These are phyloP conservation scores for Colletotrichum sidae DNA, from an alignment of 2,329 filamentous ascomycete genomes.

Conservation along the genomic window DNA sequence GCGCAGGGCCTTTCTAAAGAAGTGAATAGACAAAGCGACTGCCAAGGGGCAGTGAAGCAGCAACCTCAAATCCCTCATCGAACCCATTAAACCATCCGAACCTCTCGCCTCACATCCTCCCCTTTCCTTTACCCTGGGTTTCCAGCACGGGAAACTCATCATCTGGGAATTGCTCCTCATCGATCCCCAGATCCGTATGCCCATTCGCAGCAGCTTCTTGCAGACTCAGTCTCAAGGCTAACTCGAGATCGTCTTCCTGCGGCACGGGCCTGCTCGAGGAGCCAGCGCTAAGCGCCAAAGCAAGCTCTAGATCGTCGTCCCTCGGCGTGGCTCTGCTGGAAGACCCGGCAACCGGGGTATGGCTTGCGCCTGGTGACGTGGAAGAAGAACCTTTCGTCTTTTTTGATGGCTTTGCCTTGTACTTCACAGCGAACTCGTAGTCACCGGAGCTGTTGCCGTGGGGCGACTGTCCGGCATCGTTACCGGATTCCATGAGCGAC, in stretches of 20 bases:
- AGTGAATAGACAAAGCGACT: background rate
- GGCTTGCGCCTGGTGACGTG: conserved; percentile 50
- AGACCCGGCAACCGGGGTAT: conserved; percentile 43
- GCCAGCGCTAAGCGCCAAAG: conserved; percentile 64
- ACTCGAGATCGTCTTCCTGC: conserved; percentile 68
- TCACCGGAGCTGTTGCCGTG: conserved; percentile 59
- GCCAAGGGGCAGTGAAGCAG: too few species aligned
- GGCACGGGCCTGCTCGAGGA: conserved; percentile 63
- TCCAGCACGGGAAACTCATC: conserved; percentile 57
- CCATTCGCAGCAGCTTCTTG: conserved; percentile 37
- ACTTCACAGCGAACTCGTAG: conserved; percentile 63
- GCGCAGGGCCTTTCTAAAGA: too few species aligned
- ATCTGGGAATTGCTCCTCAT: conserved; percentile 33
- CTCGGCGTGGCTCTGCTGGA: conserved; percentile 38
- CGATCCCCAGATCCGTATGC: conserved; percentile 45
- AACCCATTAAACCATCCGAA: too few species aligned
- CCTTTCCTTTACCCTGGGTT: conserved; percentile 57
- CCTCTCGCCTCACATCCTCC: conserved; percentile 45
- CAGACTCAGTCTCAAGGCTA: conserved; percentile 67
- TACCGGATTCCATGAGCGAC: conserved; percentile 67
- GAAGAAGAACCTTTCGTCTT: conserved; percentile 54
- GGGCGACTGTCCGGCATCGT: conserved; percentile 59
- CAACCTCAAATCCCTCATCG: too few species aligned
- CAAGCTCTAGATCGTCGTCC: conserved; percentile 71
- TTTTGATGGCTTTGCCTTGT: conserved; percentile 56